These are phyloP conservation scores for Hypoxylon lienhwacheense DNA, from an alignment of 495 filamentous ascomycete species.

Conservation along the genomic window DNA sequence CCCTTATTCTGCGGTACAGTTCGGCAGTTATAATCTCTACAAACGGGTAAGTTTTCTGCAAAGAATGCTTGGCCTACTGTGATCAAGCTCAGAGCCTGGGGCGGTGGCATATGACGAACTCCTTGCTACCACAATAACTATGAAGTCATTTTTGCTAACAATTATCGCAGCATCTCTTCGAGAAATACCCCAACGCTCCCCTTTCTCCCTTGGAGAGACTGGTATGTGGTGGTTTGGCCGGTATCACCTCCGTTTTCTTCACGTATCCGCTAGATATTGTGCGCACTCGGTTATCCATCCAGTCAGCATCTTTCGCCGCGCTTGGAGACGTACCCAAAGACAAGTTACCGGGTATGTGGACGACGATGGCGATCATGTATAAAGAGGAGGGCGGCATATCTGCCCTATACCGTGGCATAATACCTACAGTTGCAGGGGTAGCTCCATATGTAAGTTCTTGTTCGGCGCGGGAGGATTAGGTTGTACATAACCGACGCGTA, in stretches of 20 bases:
- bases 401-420: conserved; percentile 87
- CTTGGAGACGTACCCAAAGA: conserved; percentile 58
- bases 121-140: not conserved
- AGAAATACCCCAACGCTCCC: conserved; percentile 66
- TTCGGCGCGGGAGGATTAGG: not conserved
- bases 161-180: conserved; percentile 64
- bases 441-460: conserved; percentile 78
- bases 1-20: conserved; percentile 96
- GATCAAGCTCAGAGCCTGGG: no score
- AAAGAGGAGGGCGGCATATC: conserved; percentile 81
- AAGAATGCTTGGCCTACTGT: not conserved
- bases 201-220: conserved; percentile 71
- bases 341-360: conserved; percentile 91
- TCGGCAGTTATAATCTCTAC: conserved; percentile 96
- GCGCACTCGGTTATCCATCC: conserved; percentile 90
- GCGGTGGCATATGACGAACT: no score
- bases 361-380: conserved; percentile 80
- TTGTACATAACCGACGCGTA: not conserved
- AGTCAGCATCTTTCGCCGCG: conserved; percentile 88
- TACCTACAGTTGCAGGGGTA: conserved; percentile 92
- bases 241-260: conserved; percentile 85
- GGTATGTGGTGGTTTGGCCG: conserved; percentile 82
- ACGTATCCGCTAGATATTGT: conserved; percentile 92
- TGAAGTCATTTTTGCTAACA: conserved; percentile 13
- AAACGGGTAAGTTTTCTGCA: conserved; percentile 71